Conservation (phyloP, 441 rosid species). For the Populus tomentosa region DNA sequence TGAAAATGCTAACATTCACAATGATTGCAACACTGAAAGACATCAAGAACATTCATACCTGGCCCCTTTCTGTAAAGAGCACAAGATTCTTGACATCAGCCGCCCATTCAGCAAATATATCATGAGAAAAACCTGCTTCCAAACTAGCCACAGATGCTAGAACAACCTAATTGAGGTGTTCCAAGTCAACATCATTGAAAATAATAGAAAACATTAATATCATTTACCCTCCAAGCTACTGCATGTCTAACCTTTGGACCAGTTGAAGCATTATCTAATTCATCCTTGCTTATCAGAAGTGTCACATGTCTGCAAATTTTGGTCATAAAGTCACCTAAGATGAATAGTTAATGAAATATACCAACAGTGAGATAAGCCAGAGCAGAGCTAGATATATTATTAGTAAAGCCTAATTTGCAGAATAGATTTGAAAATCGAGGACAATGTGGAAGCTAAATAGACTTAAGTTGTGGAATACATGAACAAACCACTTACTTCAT, state of each 20-base stretch:
- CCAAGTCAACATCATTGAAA: slow-evolving; percentile 19
- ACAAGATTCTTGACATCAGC: slow-evolving; percentile 77
- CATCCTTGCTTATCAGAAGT: slow-evolving; percentile 80
- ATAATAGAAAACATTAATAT: slow-evolving; percentile 3
- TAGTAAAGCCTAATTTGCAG: slow-evolving; percentile 4
- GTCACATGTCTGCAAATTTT: slow-evolving; percentile 66
- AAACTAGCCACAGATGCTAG: slow-evolving; percentile 96
- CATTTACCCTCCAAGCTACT: slow-evolving; percentile 4
- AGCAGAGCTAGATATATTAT: background rate
- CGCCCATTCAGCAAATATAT: slow-evolving; percentile 94
- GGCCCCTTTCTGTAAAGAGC: slow-evolving; percentile 96
- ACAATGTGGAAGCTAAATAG: background rate
- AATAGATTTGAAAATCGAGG: slow-evolving; percentile 4
- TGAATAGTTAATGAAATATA: background rate
- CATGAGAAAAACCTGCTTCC: slow-evolving; percentile 96
- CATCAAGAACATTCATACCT: slow-evolving; percentile 39
- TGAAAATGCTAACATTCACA: background rate
- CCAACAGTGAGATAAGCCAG: background rate
- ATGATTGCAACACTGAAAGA: slow-evolving; percentile 1
- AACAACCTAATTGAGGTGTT: slow-evolving; percentile 57
- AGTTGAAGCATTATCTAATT: slow-evolving; percentile 75
- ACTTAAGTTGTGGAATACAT: background rate
- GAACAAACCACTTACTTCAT: slow-evolving; percentile 50
- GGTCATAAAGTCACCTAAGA: slow-evolving; percentile 2
- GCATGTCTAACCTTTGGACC: slow-evolving; percentile 80